Evolutionary conservation across 202 grass and related monocot species (phyloP).

Genomic region (Zizania palustris): DNA sequence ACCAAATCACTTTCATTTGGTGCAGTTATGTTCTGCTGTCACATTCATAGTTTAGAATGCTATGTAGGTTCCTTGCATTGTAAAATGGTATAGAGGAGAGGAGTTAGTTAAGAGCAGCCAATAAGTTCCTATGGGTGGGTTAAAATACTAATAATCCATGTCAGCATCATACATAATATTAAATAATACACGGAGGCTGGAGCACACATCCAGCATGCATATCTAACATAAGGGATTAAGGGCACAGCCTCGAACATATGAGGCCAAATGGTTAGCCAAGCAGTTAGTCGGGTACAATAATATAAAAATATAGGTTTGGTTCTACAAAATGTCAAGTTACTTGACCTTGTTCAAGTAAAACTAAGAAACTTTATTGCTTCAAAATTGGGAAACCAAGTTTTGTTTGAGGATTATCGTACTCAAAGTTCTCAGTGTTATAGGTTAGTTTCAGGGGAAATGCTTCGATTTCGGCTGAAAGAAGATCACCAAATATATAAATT

Average conservation of each 20-base stretch:
- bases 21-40: slow-evolving; percentile 25
- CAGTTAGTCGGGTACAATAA: background rate
- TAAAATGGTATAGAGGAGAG: background rate
- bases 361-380: background rate
- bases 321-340: background rate
- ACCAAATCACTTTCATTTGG: slow-evolving; percentile 8
- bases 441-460: background rate
- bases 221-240: slow-evolving; percentile 11
- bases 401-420: background rate
- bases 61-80: slow-evolving; percentile 27
- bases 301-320: background rate
- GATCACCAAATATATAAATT: background rate
- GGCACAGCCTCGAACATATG: background rate
- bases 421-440: background rate
- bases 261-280: slow-evolving; percentile 10
- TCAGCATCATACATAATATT: background rate
- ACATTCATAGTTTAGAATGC: slow-evolving; percentile 20
- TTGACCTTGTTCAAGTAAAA: background rate
- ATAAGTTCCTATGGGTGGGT: slow-evolving; percentile 1
- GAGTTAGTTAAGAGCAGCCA: slow-evolving; percentile 4
- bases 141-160: slow-evolving; percentile 10
- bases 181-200: background rate
- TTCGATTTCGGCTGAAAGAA: background rate
- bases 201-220: background rate
- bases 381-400: slow-evolving; percentile 4